phyloP scores from a whole-genome alignment of 2,329 filamentous ascomycete species.

The Phaeosphaeriaceae sp. region DNA sequence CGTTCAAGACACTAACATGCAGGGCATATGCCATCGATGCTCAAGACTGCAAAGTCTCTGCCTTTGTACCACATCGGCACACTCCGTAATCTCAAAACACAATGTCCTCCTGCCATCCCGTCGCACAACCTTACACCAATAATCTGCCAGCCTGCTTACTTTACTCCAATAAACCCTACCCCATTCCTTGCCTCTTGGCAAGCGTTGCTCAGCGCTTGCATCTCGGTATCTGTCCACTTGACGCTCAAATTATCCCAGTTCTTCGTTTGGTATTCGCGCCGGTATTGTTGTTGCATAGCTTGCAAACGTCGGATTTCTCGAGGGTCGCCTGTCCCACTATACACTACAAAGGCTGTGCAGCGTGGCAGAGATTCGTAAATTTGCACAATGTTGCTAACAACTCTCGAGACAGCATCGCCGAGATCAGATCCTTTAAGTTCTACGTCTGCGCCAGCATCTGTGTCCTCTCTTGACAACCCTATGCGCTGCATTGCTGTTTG shows the following conservation, averaged over 20 bases:
- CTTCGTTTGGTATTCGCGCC: constrained; percentile 63
- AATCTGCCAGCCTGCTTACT: constrained; percentile 49
- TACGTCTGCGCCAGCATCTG: constrained; percentile 25
- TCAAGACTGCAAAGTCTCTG: constrained; percentile 3
- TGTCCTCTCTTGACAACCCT: constrained; percentile 21
- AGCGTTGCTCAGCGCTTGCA: constrained; percentile 64
- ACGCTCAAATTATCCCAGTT: constrained; percentile 69
- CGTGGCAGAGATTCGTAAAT: constrained; percentile 64
- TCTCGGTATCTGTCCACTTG: constrained; percentile 69
- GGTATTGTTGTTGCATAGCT: constrained; percentile 61
- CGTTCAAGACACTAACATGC: constrained; percentile 17
- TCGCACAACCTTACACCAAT: constrained; percentile 39
- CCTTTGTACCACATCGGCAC: constrained; percentile 19
- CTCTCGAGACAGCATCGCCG: constrained; percentile 55
- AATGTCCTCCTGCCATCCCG: constrained; percentile 27
- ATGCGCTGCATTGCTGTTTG: constrained; percentile 34
- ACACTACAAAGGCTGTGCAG: constrained; percentile 67
- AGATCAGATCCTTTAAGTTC: constrained; percentile 45
- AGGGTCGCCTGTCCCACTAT: constrained; percentile 69
- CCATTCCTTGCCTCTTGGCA: constrained; percentile 64
- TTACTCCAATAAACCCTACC: constrained; percentile 65
- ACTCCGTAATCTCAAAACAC: constrained; percentile 26
- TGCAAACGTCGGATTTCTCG: constrained; percentile 63
- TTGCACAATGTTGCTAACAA: constrained; percentile 57
- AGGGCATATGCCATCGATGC: constrained; percentile 11